Conservation (phyloP, 2,329 filamentous ascomycete genomes). For the Akanthomyces uredinophilus region DNA sequence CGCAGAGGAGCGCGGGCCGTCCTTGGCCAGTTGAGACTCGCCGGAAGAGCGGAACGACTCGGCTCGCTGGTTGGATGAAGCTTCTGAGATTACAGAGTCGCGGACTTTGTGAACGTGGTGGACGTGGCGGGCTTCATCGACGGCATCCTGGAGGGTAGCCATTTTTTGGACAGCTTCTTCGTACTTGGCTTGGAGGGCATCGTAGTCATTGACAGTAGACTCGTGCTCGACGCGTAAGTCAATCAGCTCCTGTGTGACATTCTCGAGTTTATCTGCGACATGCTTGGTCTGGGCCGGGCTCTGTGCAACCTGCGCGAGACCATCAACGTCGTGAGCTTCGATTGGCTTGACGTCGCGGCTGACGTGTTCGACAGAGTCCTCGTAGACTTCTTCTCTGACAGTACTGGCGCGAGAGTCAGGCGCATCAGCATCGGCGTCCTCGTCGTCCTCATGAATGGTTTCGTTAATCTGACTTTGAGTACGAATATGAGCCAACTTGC, state of each 20-base stretch:
- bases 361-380: constrained; percentile 4
- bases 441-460: constrained; percentile 49
- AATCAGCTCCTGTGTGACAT: constrained; percentile 83
- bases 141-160: constrained; percentile 76
- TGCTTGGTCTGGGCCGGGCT: constrained; percentile 79
- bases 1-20: constrained; percentile 58
- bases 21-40: constrained; percentile 65
- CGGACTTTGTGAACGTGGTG: constrained; percentile 51
- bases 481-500: constrained; percentile 42
- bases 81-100: constrained; percentile 52
- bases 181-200: constrained; percentile 80
- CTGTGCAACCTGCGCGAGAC: constrained; percentile 51
- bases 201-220: constrained; percentile 71
- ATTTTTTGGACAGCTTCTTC: constrained; percentile 79
- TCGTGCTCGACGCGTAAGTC: constrained; percentile 90
- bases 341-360: not conserved
- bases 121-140: constrained; percentile 72
- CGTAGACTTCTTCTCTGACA: constrained; percentile 29
- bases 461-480: constrained; percentile 50
- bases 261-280: constrained; percentile 88
- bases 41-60: constrained; percentile 81
- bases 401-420: constrained; percentile 25
- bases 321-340: constrained; percentile 26
- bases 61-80: constrained; percentile 52
- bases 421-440: constrained; percentile 37